Conservation (phyloP, 495 filamentous ascomycete genomes). For the Neurospora cerealis region DNA sequence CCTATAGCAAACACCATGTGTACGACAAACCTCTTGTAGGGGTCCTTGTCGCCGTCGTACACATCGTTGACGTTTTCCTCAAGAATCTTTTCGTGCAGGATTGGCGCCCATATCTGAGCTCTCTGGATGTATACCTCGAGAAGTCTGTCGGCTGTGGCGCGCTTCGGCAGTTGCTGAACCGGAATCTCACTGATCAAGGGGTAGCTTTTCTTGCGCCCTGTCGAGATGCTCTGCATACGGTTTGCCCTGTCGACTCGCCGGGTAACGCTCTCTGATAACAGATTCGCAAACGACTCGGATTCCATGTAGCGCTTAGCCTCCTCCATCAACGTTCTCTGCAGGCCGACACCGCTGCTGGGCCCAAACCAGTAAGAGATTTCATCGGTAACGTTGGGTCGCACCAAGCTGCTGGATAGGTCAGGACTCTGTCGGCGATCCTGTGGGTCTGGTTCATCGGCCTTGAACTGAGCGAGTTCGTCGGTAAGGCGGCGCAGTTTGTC, state of each 20-base stretch:
- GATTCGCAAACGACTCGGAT: slow-evolving; percentile 74
- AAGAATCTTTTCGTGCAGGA: slow-evolving; percentile 74
- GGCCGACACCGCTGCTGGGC: slow-evolving; percentile 85
- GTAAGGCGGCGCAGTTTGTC: slow-evolving; percentile 71
- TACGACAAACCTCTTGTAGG: slow-evolving; percentile 75
- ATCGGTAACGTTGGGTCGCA: slow-evolving; percentile 69
- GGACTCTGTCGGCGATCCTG: slow-evolving; percentile 65
- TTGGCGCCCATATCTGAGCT: slow-evolving; percentile 77
- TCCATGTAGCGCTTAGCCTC: slow-evolving; percentile 82
- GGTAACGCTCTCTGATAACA: slow-evolving; percentile 56
- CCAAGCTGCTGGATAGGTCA: slow-evolving; percentile 70
- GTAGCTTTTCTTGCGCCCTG: slow-evolving; percentile 45
- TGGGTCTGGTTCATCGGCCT: slow-evolving; percentile 51
- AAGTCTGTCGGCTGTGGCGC: slow-evolving; percentile 57
- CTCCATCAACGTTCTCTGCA: slow-evolving; percentile 89
- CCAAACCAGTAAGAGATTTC: slow-evolving; percentile 79
- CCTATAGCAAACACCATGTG: slow-evolving; percentile 87
- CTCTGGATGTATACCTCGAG: slow-evolving; percentile 72
- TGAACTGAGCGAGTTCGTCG: slow-evolving; percentile 53
- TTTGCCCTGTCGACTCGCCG: slow-evolving; percentile 19
- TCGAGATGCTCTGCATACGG: slow-evolving; percentile 26
- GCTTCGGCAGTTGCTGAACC: slow-evolving; percentile 56
- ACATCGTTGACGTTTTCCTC: slow-evolving; percentile 67
- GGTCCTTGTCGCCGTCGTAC: slow-evolving; percentile 61
- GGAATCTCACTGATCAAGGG: slow-evolving; percentile 69